phyloP scores from a whole-genome alignment of 129 eudicot genomes.

The Artemisia tridentata region DNA sequence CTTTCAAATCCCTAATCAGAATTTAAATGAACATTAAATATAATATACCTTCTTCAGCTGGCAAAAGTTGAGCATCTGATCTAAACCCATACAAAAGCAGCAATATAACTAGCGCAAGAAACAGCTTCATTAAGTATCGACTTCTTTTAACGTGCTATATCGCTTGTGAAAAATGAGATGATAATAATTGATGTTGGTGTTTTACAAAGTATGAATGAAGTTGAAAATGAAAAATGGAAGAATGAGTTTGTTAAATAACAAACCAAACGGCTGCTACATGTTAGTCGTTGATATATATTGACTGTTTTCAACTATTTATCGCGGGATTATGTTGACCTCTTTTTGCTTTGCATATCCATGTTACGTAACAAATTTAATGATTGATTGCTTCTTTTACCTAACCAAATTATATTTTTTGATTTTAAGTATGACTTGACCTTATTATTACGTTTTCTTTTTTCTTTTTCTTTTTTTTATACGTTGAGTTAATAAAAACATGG shows the following conservation, averaged over 20 bases:
- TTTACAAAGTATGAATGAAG: conserved; percentile 6
- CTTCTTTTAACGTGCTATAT: too few species aligned
- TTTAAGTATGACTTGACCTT: too few species aligned
- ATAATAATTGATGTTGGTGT: neutral
- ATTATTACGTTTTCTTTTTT: too few species aligned
- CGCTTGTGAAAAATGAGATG: neutral
- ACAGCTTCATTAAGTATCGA: too few species aligned
- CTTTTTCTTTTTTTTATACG: too few species aligned
- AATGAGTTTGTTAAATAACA: conserved; percentile 13
- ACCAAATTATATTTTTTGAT: too few species aligned
- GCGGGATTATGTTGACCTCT: conserved; percentile 20
- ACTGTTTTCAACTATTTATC: conserved; percentile 19
- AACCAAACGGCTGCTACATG: neutral
- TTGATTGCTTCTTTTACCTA: too few species aligned
- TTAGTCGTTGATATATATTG: conserved; percentile 26
- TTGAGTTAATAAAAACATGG: too few species aligned
- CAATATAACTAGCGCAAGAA: conserved; percentile 2
- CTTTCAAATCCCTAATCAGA: neutral
- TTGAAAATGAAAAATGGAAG: conserved; percentile 2
- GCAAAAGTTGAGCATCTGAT: conserved; percentile 50
- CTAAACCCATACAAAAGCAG: conserved; percentile 21
- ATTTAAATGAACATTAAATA: neutral
- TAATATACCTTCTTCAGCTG: conserved; percentile 38
- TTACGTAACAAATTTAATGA: too few species aligned
- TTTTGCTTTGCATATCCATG: neutral